Evolutionary conservation across 805 yeast species (phyloP), one percentile per base, ranked within the genome.

Genomic region (Candida caryicola): DNA sequence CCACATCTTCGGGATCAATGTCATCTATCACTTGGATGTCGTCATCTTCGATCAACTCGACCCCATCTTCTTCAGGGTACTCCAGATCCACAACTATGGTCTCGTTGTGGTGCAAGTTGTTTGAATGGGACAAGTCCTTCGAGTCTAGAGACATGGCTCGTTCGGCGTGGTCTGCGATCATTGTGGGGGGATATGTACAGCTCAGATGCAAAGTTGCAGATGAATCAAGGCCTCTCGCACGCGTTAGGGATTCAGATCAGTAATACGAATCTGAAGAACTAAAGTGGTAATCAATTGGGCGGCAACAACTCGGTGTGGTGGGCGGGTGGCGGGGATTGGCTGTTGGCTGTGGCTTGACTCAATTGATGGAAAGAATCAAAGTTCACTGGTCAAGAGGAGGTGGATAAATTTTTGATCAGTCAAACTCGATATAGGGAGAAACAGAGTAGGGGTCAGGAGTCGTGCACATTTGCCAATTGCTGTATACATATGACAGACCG

Each of bases 31-130:
- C 29, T 27, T 37, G 45, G 9, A 44, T 49, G 21, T 41, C 53
- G 13, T 45, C 51, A 10, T 47, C 50, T 8, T 52, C 60, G 14
- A 40, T 52, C 7, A 44, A 47, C 9, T 50, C 54, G 16, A 41
- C 51, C 13, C 47, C 51, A 16, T 34, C 29, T 6, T 40, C 44
- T 13, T 17, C 45, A 14, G 36, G 45, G n/a, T 39, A 46, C 19
- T 38, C 43, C 15, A 29, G 36, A 12, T 34, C 52, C n/a, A 41
- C 32, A 13, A 42, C 47, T 16, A 47, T 43, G 36, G 44, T 31
- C 21, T 42, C 43, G 10, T 7, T 7, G 10, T 7, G 25, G 10
- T 21, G 25, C 25, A 21, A 21, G 10, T 21, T 21, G 9, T 21
- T 21, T 7, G 25, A 21, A 7, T 21, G 7, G 7, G 25, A 21